A percentile compares a stretch with the other conserved stretches of the same genome.
phyloP scores from a whole-genome alignment of 352 stramenopile genomes.

The Peronosclerospora sorghi region DNA sequence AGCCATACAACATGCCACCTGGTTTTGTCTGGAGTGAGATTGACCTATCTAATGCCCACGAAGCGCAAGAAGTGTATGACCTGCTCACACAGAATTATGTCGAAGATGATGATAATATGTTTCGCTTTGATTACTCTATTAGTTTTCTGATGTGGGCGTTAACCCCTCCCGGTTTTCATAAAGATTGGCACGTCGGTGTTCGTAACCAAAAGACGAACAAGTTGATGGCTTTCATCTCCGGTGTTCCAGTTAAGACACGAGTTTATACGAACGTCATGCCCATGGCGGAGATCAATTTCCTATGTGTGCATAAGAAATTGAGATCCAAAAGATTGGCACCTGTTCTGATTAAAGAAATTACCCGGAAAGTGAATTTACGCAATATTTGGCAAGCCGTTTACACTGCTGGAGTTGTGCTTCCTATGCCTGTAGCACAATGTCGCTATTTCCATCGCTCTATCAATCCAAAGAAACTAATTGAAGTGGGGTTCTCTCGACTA shows the following conservation, averaged over 20 bases:
- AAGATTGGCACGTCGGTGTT: slow-evolving; percentile 94
- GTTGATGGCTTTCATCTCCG: slow-evolving; percentile 97
- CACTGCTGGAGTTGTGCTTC: slow-evolving; percentile 96
- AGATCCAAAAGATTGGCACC: slow-evolving; percentile 92
- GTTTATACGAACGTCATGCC: slow-evolving; percentile 50
- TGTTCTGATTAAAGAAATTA: slow-evolving; percentile 99
- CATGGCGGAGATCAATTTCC: slow-evolving; percentile 98
- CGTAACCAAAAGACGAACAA: slow-evolving; percentile 87
- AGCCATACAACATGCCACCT: slow-evolving; percentile 94
- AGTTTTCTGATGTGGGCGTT: slow-evolving; percentile 89
- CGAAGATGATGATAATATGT: slow-evolving; percentile 98
- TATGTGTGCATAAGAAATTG: slow-evolving; percentile 99
- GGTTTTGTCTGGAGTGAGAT: slow-evolving; percentile 93
- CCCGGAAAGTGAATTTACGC: slow-evolving; percentile 92
- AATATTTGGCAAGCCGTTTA: slow-evolving; percentile 96
- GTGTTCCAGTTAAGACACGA: slow-evolving; percentile 85
- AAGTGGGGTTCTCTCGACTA: slow-evolving; percentile 95
- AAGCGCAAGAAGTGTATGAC: slow-evolving; percentile 93
- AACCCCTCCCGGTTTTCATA: slow-evolving; percentile 88
- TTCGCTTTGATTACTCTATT: slow-evolving; percentile 91
- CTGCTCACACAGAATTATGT: slow-evolving; percentile 99
- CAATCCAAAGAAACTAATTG: slow-evolving; percentile 98
- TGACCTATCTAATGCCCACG: slow-evolving; percentile 73
- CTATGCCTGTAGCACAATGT: slow-evolving; percentile 90
- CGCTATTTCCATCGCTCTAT: slow-evolving; percentile 97